These are phyloP conservation scores for Coemansia sp. DNA, from an alignment of 192 early-diverging fungal genomes.

Conservation along the genomic window DNA sequence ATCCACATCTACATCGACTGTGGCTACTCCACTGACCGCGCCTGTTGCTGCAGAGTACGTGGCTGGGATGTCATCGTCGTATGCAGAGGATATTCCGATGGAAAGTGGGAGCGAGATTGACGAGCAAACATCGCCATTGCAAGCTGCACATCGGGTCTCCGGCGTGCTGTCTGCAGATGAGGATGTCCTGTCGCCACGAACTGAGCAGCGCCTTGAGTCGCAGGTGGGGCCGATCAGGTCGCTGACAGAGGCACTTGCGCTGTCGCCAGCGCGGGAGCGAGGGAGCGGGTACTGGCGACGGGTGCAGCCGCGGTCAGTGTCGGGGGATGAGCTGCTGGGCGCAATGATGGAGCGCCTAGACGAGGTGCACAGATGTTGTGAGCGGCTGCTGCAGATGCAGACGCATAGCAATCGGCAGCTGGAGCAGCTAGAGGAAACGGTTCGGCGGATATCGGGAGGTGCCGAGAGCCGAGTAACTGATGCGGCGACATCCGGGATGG, in stretches of 20 bases:
- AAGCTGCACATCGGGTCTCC: constrained; percentile 2
- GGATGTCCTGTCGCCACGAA: constrained; percentile 6
- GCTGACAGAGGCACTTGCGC: constrained; percentile 25
- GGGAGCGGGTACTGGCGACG: not conserved
- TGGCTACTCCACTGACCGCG: no score
- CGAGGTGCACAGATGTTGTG: not conserved
- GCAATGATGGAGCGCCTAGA: not conserved
- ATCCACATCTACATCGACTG: no score
- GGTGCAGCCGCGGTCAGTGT: not conserved
- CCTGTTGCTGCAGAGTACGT: no score
- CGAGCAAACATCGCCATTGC: not conserved
- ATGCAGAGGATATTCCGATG: not conserved
- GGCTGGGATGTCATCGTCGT: no score
- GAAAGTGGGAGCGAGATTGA: constrained; percentile 4
- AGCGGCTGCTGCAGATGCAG: not conserved
- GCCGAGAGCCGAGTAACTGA: not conserved
- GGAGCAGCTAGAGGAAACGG: not conserved
- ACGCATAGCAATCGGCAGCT: not conserved
- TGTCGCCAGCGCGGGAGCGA: no score
- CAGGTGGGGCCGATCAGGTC: constrained; percentile 35
- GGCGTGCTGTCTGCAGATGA: not conserved
- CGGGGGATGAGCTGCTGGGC: not conserved
- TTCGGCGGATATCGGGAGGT: not conserved
- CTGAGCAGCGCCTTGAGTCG: constrained; percentile 12
- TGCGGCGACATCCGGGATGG: not conserved